Evolutionary conservation across 2,329 filamentous ascomycete species (phyloP).

Genomic region (Botrytis paeoniae): DNA sequence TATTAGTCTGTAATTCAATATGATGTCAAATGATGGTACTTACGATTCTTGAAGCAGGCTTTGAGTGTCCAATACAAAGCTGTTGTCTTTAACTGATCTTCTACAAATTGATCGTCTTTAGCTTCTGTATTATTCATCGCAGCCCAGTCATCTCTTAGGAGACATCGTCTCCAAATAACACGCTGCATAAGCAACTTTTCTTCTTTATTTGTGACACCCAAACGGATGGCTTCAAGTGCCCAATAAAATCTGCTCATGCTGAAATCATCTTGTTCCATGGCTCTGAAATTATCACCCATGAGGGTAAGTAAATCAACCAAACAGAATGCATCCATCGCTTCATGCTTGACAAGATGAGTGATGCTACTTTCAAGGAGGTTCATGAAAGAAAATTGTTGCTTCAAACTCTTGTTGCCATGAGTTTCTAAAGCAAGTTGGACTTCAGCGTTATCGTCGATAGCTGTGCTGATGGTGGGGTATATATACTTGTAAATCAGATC

Average conservation of each 20-base stretch:
- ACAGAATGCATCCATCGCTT: constrained; percentile 63
- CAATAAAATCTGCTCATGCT: constrained; percentile 64
- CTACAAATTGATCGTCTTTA: constrained; percentile 67
- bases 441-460: constrained; percentile 77
- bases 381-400: constrained; percentile 63
- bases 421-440: constrained; percentile 70
- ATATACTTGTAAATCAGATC: constrained; percentile 72
- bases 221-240: constrained; percentile 43
- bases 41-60: constrained; percentile 63
- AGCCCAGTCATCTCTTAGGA: constrained; percentile 81
- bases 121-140: constrained; percentile 73
- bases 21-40: constrained; percentile 22
- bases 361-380: constrained; percentile 71
- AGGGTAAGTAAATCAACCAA: constrained; percentile 78
- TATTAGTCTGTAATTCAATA: constrained; percentile 31
- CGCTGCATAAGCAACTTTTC: constrained; percentile 54
- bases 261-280: constrained; percentile 45
- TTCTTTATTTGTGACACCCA: constrained; percentile 53
- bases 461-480: constrained; percentile 61
- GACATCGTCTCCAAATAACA: constrained; percentile 85
- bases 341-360: constrained; percentile 65
- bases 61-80: constrained; percentile 65
- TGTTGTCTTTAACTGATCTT: constrained; percentile 61
- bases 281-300: constrained; percentile 48
- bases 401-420: constrained; percentile 48